Conservation (phyloP, 208 protist species). For the Leishmania martiniquensis region DNA sequence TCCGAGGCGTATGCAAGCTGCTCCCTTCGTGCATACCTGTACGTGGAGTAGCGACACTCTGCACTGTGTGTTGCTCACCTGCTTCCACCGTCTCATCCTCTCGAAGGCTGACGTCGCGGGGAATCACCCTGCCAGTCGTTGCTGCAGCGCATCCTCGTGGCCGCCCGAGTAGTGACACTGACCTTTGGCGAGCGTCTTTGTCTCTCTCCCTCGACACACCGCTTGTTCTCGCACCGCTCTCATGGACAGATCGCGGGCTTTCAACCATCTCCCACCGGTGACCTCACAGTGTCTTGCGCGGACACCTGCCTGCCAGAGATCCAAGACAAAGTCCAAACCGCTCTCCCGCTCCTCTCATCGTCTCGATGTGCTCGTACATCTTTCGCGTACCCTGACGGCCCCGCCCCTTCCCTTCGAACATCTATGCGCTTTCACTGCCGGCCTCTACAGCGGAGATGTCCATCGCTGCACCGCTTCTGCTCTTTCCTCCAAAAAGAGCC, state of each 20-base stretch:
- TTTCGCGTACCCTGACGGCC: too few relatives aligned
- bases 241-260: neutral
- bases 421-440: neutral
- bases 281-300: neutral
- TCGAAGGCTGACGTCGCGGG: neutral
- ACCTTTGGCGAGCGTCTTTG: too few relatives aligned
- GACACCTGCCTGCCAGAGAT: neutral
- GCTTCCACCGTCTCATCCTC: neutral
- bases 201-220: neutral
- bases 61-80: neutral
- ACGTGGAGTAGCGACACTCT: neutral
- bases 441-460: neutral
- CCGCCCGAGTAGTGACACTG: neutral
- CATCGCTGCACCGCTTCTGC: neutral
- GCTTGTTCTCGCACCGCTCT: neutral
- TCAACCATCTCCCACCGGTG: neutral
- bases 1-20: neutral
- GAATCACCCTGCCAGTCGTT: neutral
- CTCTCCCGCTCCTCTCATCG: neutral
- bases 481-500: neutral
- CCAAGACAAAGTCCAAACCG: neutral
- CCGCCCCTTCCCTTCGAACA: neutral
- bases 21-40: neutral
- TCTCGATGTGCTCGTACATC: neutral
- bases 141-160: neutral